These are phyloP conservation scores for Pseudogymnoascus sp. DNA, from an alignment of 2,329 filamentous ascomycete species.

Conservation along the genomic window DNA sequence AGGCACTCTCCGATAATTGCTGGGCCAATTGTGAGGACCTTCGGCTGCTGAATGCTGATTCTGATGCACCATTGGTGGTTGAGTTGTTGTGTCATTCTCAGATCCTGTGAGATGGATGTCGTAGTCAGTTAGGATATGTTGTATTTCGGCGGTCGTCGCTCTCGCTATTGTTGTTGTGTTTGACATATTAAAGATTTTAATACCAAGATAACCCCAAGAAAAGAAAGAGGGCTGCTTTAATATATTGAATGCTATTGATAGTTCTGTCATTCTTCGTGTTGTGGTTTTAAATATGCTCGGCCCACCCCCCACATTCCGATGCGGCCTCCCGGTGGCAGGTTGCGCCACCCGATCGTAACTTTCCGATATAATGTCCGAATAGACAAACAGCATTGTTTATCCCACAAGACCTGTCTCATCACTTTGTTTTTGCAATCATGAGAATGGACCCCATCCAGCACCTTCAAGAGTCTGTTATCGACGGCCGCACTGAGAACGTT, in stretches of 20 bases:
- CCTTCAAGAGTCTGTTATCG: constrained; percentile 32
- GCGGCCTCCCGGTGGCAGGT: neutral
- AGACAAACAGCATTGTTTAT: neutral
- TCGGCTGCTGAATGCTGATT: neutral
- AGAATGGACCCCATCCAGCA: constrained; percentile 15
- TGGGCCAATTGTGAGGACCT: constrained; percentile 38
- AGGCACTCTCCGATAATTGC: constrained; percentile 39
- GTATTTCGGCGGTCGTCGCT: neutral
- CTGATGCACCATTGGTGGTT: neutral
- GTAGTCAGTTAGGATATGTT: constrained; percentile 35
- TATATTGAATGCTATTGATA: neutral
- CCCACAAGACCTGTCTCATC: neutral
- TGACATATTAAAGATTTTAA: neutral
- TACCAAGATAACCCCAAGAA: neutral
- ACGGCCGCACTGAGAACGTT: constrained; percentile 37
- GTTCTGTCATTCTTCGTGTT: neutral
- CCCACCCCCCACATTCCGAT: neutral
- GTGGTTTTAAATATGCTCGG: neutral
- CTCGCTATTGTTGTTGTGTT: neutral
- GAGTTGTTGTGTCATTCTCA: constrained; percentile 15
- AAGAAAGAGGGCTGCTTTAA: neutral
- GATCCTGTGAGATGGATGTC: constrained; percentile 35
- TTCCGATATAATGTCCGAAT: neutral
- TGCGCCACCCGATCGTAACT: neutral
- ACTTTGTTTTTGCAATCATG: neutral